Conservation (phyloP, 2,329 filamentous ascomycete species). For the Xylariomycetidae sp. region DNA sequence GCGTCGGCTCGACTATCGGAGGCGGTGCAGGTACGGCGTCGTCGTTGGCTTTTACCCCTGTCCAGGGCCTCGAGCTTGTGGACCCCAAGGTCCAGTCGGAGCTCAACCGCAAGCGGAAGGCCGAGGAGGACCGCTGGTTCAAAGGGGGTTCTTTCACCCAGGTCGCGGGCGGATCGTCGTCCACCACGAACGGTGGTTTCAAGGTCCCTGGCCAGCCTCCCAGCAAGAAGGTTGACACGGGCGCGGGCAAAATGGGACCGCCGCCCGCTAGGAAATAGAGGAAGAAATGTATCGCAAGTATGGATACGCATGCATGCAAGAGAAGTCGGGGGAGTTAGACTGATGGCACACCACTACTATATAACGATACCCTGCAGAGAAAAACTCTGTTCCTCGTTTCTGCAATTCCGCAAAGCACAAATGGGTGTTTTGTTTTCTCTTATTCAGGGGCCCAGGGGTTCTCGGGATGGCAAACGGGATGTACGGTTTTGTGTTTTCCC, state of each 20-base stretch:
- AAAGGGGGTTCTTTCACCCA: constrained; percentile 97
- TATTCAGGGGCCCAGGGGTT: too few relatives aligned
- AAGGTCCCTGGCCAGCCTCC: constrained; percentile 82
- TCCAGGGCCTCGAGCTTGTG: constrained; percentile 90
- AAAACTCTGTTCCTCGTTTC: too few relatives aligned
- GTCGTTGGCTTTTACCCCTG: constrained; percentile 87
- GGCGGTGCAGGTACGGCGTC: constrained; percentile 71
- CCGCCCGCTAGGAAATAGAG: constrained; percentile 23
- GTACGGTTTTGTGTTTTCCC: too few relatives aligned
- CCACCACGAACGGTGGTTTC: constrained; percentile 57
- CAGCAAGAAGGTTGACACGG: constrained; percentile 68
- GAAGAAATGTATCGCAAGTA: not conserved
- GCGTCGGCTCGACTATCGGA: constrained; percentile 69
- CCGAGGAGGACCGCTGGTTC: constrained; percentile 94
- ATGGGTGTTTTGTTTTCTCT: too few relatives aligned
- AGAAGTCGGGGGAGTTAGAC: not conserved
- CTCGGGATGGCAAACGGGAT: too few relatives aligned
- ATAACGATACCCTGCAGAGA: too few relatives aligned
- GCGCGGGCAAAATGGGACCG: constrained; percentile 46
- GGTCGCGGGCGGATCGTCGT: constrained; percentile 48
- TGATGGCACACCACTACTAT: too few relatives aligned
- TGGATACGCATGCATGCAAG: not conserved
- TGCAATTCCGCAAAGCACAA: too few relatives aligned
- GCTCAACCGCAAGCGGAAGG: constrained; percentile 83
- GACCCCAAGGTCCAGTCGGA: constrained; percentile 89